Evolutionary conservation across 1,284 basidiomycete species (phyloP).

Genomic region (Irpex sp.): DNA sequence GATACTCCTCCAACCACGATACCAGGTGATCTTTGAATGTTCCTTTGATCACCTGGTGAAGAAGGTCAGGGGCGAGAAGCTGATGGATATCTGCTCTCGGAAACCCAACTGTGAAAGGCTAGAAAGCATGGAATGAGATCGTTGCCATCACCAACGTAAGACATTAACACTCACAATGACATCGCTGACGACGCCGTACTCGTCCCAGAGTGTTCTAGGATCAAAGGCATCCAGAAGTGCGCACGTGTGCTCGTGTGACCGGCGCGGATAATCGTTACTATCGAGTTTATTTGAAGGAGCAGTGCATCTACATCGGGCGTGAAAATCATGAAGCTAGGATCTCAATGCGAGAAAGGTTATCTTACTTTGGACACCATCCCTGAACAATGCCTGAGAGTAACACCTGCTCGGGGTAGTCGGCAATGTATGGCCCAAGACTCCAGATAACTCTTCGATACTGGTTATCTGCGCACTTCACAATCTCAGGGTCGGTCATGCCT

Average conservation of each 20-base stretch:
- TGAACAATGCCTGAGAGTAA: background rate
- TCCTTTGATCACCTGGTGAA: conserved; percentile 12
- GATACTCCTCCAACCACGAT: conserved; percentile 20
- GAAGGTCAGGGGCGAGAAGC: conserved; percentile 8
- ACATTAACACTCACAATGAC: background rate
- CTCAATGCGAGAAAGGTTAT: background rate
- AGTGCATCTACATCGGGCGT: background rate
- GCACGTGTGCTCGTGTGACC: background rate
- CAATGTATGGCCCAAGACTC: background rate
- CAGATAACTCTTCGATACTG: background rate
- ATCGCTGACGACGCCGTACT: background rate
- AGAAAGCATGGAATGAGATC: background rate
- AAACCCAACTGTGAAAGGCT: background rate
- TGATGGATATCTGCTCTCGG: conserved; percentile 11
- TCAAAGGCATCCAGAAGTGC: background rate
- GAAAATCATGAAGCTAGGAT: background rate
- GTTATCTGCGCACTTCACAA: background rate
- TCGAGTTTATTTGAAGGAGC: background rate
- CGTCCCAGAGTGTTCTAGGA: background rate
- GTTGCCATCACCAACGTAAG: background rate
- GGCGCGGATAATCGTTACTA: background rate
- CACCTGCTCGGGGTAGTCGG: background rate
- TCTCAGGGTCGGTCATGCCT: background rate
- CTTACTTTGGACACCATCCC: background rate
- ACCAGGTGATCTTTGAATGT: conserved; percentile 24